Evolutionary conservation across 495 filamentous ascomycete species (phyloP), one percentile per base, ranked within the genome.

Genomic region (Sporormia fimetaria): DNA sequence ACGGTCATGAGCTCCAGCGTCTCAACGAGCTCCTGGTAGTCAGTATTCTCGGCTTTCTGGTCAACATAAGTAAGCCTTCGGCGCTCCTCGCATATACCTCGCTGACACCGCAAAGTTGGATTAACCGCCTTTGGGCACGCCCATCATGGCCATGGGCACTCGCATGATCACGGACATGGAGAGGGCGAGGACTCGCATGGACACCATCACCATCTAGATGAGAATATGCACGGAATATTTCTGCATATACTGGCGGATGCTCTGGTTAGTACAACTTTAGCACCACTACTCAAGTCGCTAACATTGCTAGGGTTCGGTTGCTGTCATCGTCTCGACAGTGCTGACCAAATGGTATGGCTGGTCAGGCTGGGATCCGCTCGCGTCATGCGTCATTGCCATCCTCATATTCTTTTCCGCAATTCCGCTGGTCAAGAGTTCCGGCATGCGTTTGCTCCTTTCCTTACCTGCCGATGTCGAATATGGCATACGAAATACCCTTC

Each of bases 141-240:
- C 10, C 77, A 67, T 48, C 78, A 82, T 46, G 75, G 72, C 4
- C 85, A 93, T 54, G 75, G 73, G 27, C 70, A 76, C 42, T 60
- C 48, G 8, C 54, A 59, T 47, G 37, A 37, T 21, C 46, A 55
- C 21, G 44, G 51, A 15, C 53, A 71, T 33, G 33, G 41, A 15
- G 50, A 62, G 34, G 18, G 18, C 1, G 47, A 53, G 24, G 25
- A 42, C 25, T 25, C 40, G 51, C n/a, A n/a, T n/a, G n/a, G n/a
- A n/a, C n/a, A n/a, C 34, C 74, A 80, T 46, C 57, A 67, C 16
- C 83, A 92, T 58, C 82, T 82, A 39, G 94, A 92, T 57, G 92
- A 99, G 53, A 99, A 99, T 54, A 96, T 98, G 92, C 78, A 87
- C 45, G 90, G 90, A n/a, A 96, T 99, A 45, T 99, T 88, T 64